A percentile compares a stretch with the other conserved stretches of the same genome.
Conservation (phyloP, 352 stramenopile species). For the Phytopythium delawarense region DNA sequence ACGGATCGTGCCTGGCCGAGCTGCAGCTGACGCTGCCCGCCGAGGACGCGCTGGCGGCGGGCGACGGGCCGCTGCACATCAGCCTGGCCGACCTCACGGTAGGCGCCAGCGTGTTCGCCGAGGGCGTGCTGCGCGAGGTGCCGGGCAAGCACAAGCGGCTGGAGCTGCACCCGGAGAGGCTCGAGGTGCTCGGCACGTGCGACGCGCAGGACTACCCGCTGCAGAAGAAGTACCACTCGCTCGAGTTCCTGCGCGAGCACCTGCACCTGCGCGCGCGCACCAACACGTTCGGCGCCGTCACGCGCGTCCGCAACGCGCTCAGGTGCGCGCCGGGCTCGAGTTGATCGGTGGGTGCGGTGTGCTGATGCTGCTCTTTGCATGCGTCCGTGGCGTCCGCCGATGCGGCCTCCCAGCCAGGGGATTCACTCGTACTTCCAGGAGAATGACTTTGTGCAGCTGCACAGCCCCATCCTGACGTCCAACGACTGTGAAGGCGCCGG, state of each 20-base stretch:
- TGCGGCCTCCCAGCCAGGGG: slow-evolving; percentile 34
- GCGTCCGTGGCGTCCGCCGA: neutral
- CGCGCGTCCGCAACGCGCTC: slow-evolving; percentile 92
- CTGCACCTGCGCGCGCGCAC: slow-evolving; percentile 95
- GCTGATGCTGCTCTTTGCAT: neutral
- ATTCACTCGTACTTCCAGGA: slow-evolving; percentile 74
- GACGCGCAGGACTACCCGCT: slow-evolving; percentile 93
- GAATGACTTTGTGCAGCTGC: slow-evolving; percentile 72
- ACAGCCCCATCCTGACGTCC: slow-evolving; percentile 96
- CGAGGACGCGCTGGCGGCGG: slow-evolving; percentile 18
- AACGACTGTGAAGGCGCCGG: slow-evolving; percentile 97
- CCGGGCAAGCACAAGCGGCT: slow-evolving; percentile 88
- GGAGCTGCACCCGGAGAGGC: slow-evolving; percentile 85
- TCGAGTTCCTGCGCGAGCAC: slow-evolving; percentile 97
- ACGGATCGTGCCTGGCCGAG: slow-evolving; percentile 90
- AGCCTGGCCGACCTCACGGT: slow-evolving; percentile 90
- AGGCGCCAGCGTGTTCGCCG: slow-evolving; percentile 89
- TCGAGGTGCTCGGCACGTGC: slow-evolving; percentile 91
- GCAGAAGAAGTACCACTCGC: slow-evolving; percentile 98
- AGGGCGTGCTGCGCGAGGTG: slow-evolving; percentile 87
- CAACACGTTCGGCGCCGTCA: slow-evolving; percentile 96
- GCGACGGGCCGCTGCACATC: slow-evolving; percentile 23
- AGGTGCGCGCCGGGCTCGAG: slow-evolving; percentile 27
- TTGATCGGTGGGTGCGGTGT: neutral
- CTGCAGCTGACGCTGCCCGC: slow-evolving; percentile 90